Base-by-base conservation (phyloP, 352 stramenopile genomes). In the Pythium aphanidermatum region DNA sequence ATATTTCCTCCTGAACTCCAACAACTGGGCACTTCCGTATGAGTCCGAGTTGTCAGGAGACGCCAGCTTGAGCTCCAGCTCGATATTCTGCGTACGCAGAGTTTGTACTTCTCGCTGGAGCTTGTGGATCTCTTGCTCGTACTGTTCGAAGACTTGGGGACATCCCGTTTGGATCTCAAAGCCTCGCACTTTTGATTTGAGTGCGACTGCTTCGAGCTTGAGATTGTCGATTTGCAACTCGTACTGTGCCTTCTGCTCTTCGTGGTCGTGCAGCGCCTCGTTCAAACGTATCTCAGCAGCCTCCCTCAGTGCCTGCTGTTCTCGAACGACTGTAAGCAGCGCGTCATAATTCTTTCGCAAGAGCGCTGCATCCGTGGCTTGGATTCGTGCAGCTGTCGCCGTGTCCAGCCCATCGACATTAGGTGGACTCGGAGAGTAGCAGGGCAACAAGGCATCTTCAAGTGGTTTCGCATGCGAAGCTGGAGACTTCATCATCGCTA, bases 261-360 rank as follows among this genome's bases (percentile, higher is more conserved):
- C 72, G 12, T 62, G 41, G 29, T 85, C 73, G 33, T 79, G 70
- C 6, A 64, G 16, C 1, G 65, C 56, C 17, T 89, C 77, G 2
- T 39, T 21, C 2, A 70, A 70, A 26, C 46, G 60, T 11, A 51
- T 32, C 41, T 89, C 72, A 4, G 77, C 74, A 1, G 38, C 57
- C 25, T 87, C 72, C 27, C 77, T 74, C 3, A 71, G 60, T 47
- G 72, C 58, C 46, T 86, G 74, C 51, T 89, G 74, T 44, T 89
- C 77, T 8, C 75, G 74, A 5, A 92, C 70, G 35, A 92, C 72
- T 14, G 57, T 68, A n/a, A 92, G 73, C 14, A 92, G 37, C 11
- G 74, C 67, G 28, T 92, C 74, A 32, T 92, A 92, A 56, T 92
- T 89, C 20, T 78, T 83, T 3, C 80, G 74, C 0, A 92, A 48